Base-by-base conservation (phyloP, 192 early-diverging fungal species). In the Coemansia sp. region DNA sequence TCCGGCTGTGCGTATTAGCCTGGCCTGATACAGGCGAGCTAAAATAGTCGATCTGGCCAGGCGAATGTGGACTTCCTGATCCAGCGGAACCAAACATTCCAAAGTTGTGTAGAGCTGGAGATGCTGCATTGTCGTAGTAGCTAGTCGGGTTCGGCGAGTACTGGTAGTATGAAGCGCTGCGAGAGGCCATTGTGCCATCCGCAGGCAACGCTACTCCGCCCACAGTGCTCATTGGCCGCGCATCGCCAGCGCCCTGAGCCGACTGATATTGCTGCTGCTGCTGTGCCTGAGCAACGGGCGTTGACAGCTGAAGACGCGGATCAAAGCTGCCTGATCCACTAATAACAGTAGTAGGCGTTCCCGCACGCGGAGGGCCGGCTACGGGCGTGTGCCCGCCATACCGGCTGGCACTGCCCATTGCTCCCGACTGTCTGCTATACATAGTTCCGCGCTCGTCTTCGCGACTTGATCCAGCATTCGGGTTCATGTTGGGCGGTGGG, bases 401-500 rank as follows among this genome's bases (percentile, higher is more conserved):
- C 59, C 48, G 64, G 37, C 31, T 34, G 31, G 31, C 31, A 34
- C 31, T 34, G 31, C 31, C 31, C 31, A 34, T 34, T 34, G 57
- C 52, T n/a, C 15, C 59, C 22, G 70, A 72, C 23, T 72, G 64
- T 38, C 62, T 58, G 42, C 62, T 74, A 62, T 74, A 74, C 66
- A 64, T 49, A 11, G 72, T 62, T 46, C 57, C 55, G 38, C 64
- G 62, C 38, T 70, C 68, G 21, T 70, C 68, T 4, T 70, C 64
- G 19, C 34, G 61, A 44, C 44, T 64, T 2, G 61, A 74, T 8
- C 58, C 63, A 17, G 68, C 68, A 10, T 53, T 61, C 9, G 60
- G 68, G 40, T 76, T 87, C 87, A 88, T 88, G 44, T 75, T 66
- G 46, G 67, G 74, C 60, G 63, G 74, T 53, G 68, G 74, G 10